These are phyloP conservation scores for Colletotrichum chlorophyti DNA, from an alignment of 2,329 filamentous ascomycete genomes.

Conservation along the genomic window DNA sequence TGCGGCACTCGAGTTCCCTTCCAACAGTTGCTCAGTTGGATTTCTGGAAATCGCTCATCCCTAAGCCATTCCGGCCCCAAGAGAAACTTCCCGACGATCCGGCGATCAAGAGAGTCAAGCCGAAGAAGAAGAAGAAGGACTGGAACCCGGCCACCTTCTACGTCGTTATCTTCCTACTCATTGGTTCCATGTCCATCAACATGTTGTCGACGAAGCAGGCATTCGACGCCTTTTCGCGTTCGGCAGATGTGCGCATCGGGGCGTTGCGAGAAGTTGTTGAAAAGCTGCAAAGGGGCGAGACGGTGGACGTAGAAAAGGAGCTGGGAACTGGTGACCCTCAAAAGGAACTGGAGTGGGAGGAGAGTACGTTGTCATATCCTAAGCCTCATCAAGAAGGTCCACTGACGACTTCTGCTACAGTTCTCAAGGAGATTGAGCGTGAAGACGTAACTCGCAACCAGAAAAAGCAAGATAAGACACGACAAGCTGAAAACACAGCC, in stretches of 20 bases:
- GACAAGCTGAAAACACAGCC: constrained; percentile 17
- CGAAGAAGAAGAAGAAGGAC: constrained; percentile 61
- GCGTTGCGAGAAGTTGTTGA: constrained; percentile 78
- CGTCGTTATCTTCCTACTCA: constrained; percentile 82
- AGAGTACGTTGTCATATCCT: constrained; percentile 63
- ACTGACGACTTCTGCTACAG: constrained; percentile 45
- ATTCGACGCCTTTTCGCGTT: constrained; percentile 73
- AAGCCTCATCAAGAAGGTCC: not conserved
- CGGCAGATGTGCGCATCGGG: constrained; percentile 80
- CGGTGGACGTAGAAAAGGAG: constrained; percentile 83
- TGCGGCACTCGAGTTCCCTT: constrained; percentile 45
- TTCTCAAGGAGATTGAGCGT: constrained; percentile 70
- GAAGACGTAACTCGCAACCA: constrained; percentile 63
- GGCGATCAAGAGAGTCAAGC: constrained; percentile 39
- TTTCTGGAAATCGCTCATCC: constrained; percentile 75
- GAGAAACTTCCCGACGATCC: constrained; percentile 41
- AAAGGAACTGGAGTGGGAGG: constrained; percentile 86
- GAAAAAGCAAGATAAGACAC: constrained; percentile 48
- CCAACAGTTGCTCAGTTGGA: constrained; percentile 62
- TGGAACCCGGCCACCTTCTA: constrained; percentile 87
- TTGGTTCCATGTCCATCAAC: constrained; percentile 95
- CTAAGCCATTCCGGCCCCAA: constrained; percentile 66
- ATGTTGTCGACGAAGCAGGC: constrained; percentile 84
- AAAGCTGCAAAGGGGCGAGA: constrained; percentile 72
- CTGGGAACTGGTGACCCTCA: constrained; percentile 79